phyloP scores from a whole-genome alignment of 371 early-diverging fungal genomes.

The Apophysomyces sp. region DNA sequence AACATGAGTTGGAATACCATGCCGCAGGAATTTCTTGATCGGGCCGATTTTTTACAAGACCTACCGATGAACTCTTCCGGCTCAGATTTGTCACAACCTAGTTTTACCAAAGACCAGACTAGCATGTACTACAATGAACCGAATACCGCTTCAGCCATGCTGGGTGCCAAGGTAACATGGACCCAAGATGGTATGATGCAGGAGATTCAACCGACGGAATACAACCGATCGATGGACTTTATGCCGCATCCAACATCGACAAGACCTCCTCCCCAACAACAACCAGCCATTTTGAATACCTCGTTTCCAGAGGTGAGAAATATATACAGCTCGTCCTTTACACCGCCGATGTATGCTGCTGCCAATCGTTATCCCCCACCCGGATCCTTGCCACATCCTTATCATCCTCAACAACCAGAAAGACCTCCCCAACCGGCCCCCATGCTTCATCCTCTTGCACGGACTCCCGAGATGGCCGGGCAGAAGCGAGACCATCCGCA shows the following conservation, averaged over 20 bases:
- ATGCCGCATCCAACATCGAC: background rate
- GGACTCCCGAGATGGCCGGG: slow-evolving; percentile 3
- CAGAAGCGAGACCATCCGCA: background rate
- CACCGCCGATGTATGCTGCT: background rate
- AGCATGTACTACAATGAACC: background rate
- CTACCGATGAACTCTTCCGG: background rate
- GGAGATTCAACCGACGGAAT: background rate
- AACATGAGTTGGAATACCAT: slow-evolving; percentile 41
- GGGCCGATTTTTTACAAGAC: slow-evolving; percentile 20
- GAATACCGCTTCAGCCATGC: background rate
- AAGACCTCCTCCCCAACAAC: background rate
- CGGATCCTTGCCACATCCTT: background rate
- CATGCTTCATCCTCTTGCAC: slow-evolving; percentile 6
- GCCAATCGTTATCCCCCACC: background rate
- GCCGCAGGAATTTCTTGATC: slow-evolving; percentile 32
- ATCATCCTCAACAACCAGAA: slow-evolving; percentile 6
- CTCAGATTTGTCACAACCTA: background rate
- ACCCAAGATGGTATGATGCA: slow-evolving; percentile 16
- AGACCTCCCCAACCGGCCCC: background rate
- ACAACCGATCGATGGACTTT: background rate
- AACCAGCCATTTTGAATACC: background rate
- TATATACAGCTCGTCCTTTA: background rate
- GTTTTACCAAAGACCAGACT: background rate
- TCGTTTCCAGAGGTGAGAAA: background rate
- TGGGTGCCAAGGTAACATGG: slow-evolving; percentile 18